Evolutionary conservation across 2,329 filamentous ascomycete genomes (phyloP).

Genomic region (Fusarium duplospermum): DNA sequence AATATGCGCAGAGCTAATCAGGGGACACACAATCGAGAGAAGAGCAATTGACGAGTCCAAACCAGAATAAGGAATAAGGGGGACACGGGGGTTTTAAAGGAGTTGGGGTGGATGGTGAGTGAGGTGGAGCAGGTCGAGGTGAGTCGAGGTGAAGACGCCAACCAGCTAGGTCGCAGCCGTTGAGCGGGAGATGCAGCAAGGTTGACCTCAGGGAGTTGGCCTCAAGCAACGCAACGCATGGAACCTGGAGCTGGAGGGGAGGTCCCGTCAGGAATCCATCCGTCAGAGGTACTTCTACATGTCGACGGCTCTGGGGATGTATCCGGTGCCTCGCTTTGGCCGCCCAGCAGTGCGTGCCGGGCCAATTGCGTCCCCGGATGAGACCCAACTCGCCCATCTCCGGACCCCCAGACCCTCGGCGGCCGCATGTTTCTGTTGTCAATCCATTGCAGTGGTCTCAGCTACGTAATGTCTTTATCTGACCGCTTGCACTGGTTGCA

Average conservation of each 20-base stretch:
- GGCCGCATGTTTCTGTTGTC: conserved; percentile 18
- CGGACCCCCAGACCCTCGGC: conserved; percentile 20
- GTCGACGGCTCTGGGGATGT: conserved; percentile 15
- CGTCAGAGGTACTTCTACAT: conserved; percentile 36
- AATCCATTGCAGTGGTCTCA: conserved; percentile 16
- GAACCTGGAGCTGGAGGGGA: neutral
- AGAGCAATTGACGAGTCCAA: conserved; percentile 15
- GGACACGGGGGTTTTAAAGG: conserved; percentile 41
- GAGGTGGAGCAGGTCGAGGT: conserved; percentile 38
- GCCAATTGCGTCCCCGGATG: conserved; percentile 35
- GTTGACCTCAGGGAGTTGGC: neutral
- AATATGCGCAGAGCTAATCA: neutral
- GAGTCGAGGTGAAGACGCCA: conserved; percentile 34
- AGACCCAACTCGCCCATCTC: conserved; percentile 28
- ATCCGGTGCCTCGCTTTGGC: conserved; percentile 6
- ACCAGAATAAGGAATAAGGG: conserved; percentile 12
- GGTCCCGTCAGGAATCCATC: conserved; percentile 20
- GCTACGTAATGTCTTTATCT: conserved; percentile 39
- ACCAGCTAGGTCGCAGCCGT: conserved; percentile 21
- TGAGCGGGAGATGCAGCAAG: conserved; percentile 33
- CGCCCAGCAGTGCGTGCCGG: conserved; percentile 2
- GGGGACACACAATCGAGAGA: conserved; percentile 4
- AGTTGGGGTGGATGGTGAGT: conserved; percentile 36
- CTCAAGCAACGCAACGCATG: neutral
- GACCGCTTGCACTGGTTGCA: conserved; percentile 33